phyloP scores from a whole-genome alignment of 768 basidiomycete genomes.

The Leccinum variicolor region DNA sequence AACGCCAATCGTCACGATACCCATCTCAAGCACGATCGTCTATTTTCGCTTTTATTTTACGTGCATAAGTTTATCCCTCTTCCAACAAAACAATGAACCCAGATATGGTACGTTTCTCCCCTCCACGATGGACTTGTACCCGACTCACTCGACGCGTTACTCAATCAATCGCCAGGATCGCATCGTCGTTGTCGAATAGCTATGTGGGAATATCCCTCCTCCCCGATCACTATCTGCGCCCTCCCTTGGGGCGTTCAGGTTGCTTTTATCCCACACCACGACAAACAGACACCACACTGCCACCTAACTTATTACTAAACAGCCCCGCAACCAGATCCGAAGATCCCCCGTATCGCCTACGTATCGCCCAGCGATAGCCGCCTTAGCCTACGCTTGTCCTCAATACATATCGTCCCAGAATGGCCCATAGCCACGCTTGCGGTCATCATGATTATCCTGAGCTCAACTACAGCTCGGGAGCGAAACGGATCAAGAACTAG shows the following conservation, averaged over 20 bases:
- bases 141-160: not conserved
- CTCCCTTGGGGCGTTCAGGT: constrained; percentile 80
- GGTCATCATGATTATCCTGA: constrained; percentile 44
- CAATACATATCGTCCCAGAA: constrained; percentile 13
- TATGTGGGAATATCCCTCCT: constrained; percentile 90
- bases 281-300: constrained; percentile 37
- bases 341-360: no score
- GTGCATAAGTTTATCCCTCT: not conserved
- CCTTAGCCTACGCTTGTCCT: no score
- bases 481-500: constrained; percentile 79
- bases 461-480: constrained; percentile 57
- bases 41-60: no score
- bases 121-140: not conserved
- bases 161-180: no score
- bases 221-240: constrained; percentile 88
- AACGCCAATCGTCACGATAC: constrained; percentile 45
- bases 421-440: constrained; percentile 15
- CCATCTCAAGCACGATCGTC: no score
- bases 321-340: no score
- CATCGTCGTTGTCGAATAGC: constrained; percentile 41
- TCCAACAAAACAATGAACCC: constrained; percentile 71
- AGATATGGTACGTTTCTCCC: constrained; percentile 58
- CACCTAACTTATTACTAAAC: no score
- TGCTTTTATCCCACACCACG: constrained; percentile 93
- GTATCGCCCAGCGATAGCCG: no score